These are phyloP conservation scores for Cryptosporidium viatorum DNA, from an alignment of 169 alveolate genomes.

Conservation along the genomic window DNA sequence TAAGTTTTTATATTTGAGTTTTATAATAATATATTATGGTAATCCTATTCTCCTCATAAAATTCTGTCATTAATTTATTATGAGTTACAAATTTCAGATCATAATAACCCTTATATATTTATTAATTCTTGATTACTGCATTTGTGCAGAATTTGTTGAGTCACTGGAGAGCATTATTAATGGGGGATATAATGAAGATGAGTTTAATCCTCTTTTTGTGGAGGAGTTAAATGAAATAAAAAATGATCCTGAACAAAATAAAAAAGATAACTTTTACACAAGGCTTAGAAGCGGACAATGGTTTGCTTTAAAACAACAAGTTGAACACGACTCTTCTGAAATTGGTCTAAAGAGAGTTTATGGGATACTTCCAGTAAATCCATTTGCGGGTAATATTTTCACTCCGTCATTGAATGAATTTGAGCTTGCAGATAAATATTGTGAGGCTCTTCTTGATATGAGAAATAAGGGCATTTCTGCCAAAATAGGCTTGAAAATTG, in stretches of 20 bases:
- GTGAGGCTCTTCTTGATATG: conserved; percentile 68
- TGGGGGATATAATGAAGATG: conserved; percentile 32
- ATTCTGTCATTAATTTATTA: background rate
- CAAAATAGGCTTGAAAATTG: conserved; percentile 49
- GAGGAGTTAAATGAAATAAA: conserved; percentile 42
- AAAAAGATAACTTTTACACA: conserved; percentile 25
- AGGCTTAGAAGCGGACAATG: conserved; percentile 64
- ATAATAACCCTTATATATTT: background rate
- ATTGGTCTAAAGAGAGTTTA: conserved; percentile 42
- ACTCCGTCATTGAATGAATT: conserved; percentile 30
- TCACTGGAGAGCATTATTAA: conserved; percentile 16
- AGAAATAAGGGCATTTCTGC: conserved; percentile 43
- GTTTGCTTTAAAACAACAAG: conserved; percentile 64
- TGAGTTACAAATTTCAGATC: background rate
- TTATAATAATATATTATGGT: background rate
- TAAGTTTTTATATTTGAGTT: background rate
- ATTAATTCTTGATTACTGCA: conserved; percentile 5
- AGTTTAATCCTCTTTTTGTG: conserved; percentile 45
- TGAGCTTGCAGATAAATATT: conserved; percentile 49
- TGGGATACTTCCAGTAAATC: conserved; percentile 34
- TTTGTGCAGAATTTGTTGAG: conserved; percentile 9
- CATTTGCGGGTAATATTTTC: conserved; percentile 47
- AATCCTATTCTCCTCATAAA: background rate
- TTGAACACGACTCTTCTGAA: conserved; percentile 48
- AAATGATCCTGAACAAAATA: conserved; percentile 1